phyloP scores from a whole-genome alignment of 1,284 basidiomycete species.

The Agroathelia rolfsii region DNA sequence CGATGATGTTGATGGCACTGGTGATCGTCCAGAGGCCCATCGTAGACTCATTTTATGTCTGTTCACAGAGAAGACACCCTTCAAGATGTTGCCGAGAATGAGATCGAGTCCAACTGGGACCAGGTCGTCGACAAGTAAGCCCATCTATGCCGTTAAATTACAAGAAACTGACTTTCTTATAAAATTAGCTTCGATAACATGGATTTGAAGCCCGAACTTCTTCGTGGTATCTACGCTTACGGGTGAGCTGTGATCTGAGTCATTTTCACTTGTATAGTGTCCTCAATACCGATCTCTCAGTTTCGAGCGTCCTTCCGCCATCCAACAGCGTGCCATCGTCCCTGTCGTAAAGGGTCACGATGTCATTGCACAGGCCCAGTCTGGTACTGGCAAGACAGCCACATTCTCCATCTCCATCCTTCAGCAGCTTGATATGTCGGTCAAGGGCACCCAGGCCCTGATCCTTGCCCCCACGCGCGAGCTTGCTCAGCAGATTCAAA shows the following conservation, averaged over 20 bases:
- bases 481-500: conserved; percentile 93
- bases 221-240: conserved; percentile 91
- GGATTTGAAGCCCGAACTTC: conserved; percentile 86
- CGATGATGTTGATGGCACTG: background rate
- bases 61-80: conserved; percentile 50
- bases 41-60: conserved; percentile 5
- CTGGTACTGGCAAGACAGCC: conserved; percentile 84
- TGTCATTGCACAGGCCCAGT: conserved; percentile 87
- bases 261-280: conserved; percentile 5
- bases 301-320: conserved; percentile 88
- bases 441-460: conserved; percentile 84
- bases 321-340: conserved; percentile 88
- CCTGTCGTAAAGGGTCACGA: conserved; percentile 85
- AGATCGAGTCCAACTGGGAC: conserved; percentile 99
- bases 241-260: conserved; percentile 49
- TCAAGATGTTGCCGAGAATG: conserved; percentile 72
- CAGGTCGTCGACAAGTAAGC: conserved; percentile 83
- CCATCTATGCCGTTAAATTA: conserved; percentile 1
- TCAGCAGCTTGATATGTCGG: conserved; percentile 72
- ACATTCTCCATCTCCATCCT: conserved; percentile 85
- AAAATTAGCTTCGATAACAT: conserved; percentile 92
- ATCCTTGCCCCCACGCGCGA: conserved; percentile 92
- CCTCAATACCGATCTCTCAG: conserved; percentile 25
- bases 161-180: conserved; percentile 16
- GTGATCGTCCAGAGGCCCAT: too few species aligned